A percentile compares a stretch with the other conserved stretches of the same genome.
phyloP scores from a whole-genome alignment of 192 early-diverging fungal species.

The Phlyctochytrium planicorne region DNA sequence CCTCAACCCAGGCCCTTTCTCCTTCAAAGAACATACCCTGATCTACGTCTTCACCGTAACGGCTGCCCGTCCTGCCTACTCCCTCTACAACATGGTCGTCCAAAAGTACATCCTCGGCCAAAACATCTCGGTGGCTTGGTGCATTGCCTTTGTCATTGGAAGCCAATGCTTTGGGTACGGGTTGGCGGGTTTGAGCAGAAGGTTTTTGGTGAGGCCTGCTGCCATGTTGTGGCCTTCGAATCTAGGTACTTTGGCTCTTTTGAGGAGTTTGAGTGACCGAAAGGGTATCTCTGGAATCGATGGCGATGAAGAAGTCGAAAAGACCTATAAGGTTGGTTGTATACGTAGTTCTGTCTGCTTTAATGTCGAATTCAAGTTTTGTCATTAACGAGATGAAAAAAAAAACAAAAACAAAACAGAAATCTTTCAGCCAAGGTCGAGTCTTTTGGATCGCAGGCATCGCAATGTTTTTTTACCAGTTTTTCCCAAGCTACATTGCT shows the following conservation, averaged over 20 bases:
- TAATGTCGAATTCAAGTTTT: background rate
- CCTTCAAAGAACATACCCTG: conserved; percentile 42
- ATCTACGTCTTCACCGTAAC: conserved; percentile 61
- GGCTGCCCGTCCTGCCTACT: conserved; percentile 42
- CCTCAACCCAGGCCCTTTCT: conserved; percentile 66
- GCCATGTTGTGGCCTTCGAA: conserved; percentile 87
- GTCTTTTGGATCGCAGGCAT: conserved; percentile 35
- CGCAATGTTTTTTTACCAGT: conserved; percentile 33
- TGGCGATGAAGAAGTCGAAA: conserved; percentile 12
- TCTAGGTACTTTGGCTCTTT: conserved; percentile 15
- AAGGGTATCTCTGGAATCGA: background rate
- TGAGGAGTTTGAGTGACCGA: conserved; percentile 52
- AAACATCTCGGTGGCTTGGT: conserved; percentile 23
- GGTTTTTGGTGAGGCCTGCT: conserved; percentile 82
- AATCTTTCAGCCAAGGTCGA: too few species aligned
- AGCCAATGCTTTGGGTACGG: conserved; percentile 69
- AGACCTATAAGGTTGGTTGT: too few species aligned
- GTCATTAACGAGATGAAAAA: too few species aligned
- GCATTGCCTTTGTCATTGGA: conserved; percentile 54
- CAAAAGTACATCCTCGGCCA: conserved; percentile 23
- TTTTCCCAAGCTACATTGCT: conserved; percentile 31
- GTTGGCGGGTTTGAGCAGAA: conserved; percentile 69
- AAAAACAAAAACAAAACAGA: too few species aligned
- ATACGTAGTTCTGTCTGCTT: too few species aligned
- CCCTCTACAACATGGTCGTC: conserved; percentile 36